Evolutionary conservation across 2,329 filamentous ascomycete species (phyloP), one percentile per base, ranked within the genome.

Genomic region (Magnaporthiopsis incrustans): DNA sequence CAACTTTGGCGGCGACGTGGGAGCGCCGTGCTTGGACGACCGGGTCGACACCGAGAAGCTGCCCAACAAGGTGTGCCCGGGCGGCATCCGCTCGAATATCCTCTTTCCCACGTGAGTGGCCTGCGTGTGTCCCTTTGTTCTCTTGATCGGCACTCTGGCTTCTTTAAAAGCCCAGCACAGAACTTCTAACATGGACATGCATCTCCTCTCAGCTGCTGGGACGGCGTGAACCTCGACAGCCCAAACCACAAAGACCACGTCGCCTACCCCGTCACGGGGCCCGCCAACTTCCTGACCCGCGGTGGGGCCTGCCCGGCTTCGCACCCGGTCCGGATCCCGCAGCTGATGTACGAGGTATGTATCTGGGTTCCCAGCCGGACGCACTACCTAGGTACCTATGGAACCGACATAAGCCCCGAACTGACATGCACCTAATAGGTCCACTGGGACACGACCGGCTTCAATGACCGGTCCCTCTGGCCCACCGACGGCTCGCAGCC

Each of bases 131-230:
- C 68, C 81, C 82, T 65, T 30, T 30, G 30, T 30, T 81, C 84
- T 26, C 33, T 44, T 5, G 38, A 5, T 18, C 15, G 1, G 4
- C 15, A 5, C 38, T 44, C 5, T 6, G 15, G 14, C 38, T 44
- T 18, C 15, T 5, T 38, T 12, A 1, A 33, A 10, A 33, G 32
- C 2, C 8, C 15, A 6, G 14, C 15, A 1, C 38, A 18, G 38
- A 3, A 5, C 33, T 75, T 84, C 64, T 82, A 85, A 70, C 70
- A n/a, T n/a, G n/a, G n/a, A n/a, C n/a, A n/a, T n/a, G n/a, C n/a
- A n/a, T n/a, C n/a, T n/a, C n/a, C n/a, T n/a, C n/a, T n/a, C n/a
- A 79, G 78, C 33, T 81, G 80, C 73, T 81, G 80, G 79, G 79
- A 81, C 66, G 79, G 79, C 64, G 75, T 75, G 65, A 80, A 80